Base-by-base conservation (phyloP, 106 monocot genomes). In the Dendrobium huoshanense region DNA sequence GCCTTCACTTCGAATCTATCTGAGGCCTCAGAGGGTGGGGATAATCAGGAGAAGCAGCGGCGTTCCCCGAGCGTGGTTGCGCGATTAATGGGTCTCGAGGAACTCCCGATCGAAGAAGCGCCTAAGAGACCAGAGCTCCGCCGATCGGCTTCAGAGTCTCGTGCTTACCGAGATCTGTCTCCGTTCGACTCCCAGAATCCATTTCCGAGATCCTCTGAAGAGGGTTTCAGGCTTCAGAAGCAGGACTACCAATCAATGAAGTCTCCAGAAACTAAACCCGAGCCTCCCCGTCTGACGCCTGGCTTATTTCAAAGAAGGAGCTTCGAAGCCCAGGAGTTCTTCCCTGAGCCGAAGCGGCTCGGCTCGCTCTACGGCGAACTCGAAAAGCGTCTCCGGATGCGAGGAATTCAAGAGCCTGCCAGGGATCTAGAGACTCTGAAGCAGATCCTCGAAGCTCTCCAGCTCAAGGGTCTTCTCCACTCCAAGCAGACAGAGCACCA, bases 41-140 rank as follows among this genome's bases (percentile, higher is more conserved):
- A 82, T n/a, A 80, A 77, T 2, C 42, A 78, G 24, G 88, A 87
- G 59, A 73, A 64, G 81, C 89, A 68, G 59, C 87, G 90, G 49
- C 84, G 92, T 25, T 92, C 97, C 0, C 97, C 97, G 13, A 98
- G 97, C 81, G 94, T 98, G 11, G 92, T 94, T 16, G 97, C 91
- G 15, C 78, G 90, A 79, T 87, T 98, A 10, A 98, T 98, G 97
- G 97, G 97, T 4, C 89, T 98, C 37, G 95, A 99, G 9, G 81
- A 77, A 7, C 88, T 99, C 20, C 91, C 96, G 13, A 82, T 27
- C 18, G 86, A 44, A 5, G 79, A 78, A 3, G 37, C 61, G 33
- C 49, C 67, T 4, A 83, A 82, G 78, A 77, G 75, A 24, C 41
- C 86, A 11, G 83, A 91, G 81, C 92, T 98, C 37, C 84, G 92